Evolutionary conservation across 768 basidiomycete genomes (phyloP).

Genomic region (Pulveroboletus sp.): DNA sequence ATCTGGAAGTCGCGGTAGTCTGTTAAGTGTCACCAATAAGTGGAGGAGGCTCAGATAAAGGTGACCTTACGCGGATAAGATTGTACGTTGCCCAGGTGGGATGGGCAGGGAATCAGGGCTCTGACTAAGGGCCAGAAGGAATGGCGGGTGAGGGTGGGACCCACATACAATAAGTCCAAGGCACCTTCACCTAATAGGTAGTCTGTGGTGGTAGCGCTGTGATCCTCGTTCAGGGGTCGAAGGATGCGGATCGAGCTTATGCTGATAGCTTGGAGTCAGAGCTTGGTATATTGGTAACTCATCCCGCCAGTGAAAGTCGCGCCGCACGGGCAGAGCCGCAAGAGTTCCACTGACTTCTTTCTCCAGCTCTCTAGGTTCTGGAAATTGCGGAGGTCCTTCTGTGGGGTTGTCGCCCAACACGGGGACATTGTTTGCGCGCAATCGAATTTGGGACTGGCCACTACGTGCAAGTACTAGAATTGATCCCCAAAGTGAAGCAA

Average conservation of each 20-base stretch:
- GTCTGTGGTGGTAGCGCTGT: constrained; percentile 2
- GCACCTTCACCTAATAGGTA: neutral
- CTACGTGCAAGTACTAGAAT: neutral
- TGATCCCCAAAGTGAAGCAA: constrained; percentile 3
- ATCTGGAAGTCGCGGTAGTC: neutral
- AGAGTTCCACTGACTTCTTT: neutral
- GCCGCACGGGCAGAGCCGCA: neutral
- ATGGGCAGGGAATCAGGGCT: neutral
- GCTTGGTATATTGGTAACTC: neutral
- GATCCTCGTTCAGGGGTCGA: constrained; percentile 10
- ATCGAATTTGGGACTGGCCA: neutral
- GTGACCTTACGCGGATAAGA: constrained; percentile 5
- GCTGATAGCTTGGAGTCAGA: neutral
- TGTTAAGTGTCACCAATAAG: neutral
- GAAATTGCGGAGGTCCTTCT: neutral
- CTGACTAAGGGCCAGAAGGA: neutral
- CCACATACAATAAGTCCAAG: neutral
- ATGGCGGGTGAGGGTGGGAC: too few relatives aligned
- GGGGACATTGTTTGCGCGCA: neutral
- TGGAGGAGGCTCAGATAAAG: too few relatives aligned
- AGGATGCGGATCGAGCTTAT: neutral
- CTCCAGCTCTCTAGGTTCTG: neutral
- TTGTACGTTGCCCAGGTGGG: constrained; percentile 2
- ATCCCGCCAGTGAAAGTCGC: neutral
- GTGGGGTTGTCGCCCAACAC: too few relatives aligned